Evolutionary conservation across 176 grass and related monocot genomes (phyloP).

Genomic region (Bromus sterilis): DNA sequence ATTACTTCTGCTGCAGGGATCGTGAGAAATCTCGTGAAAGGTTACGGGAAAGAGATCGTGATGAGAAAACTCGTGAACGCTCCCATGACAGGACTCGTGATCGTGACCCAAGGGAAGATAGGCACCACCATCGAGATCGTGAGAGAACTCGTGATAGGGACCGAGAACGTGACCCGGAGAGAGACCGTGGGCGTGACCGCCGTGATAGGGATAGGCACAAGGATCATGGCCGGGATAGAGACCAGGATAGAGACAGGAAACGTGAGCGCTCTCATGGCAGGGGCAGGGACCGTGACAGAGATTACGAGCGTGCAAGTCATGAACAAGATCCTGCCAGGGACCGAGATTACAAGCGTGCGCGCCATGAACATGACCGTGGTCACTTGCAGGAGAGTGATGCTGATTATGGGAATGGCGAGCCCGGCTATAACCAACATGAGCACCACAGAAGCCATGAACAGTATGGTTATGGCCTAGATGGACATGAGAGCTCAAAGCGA

Average conservation of each 20-base stretch:
- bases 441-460: slow-evolving; percentile 14
- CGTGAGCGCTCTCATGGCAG: slow-evolving; percentile 37
- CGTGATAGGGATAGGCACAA: slow-evolving; percentile 41
- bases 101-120: slow-evolving; percentile 42
- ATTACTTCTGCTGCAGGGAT: slow-evolving; percentile 17
- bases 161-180: slow-evolving; percentile 18
- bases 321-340: slow-evolving; percentile 37
- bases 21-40: slow-evolving; percentile 53
- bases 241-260: slow-evolving; percentile 36
- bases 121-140: slow-evolving; percentile 35
- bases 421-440: slow-evolving; percentile 31
- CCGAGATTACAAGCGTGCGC: slow-evolving; percentile 25
- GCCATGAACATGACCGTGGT: slow-evolving; percentile 27
- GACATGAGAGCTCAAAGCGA: slow-evolving; percentile 13
- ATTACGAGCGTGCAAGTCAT: slow-evolving; percentile 16
- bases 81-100: slow-evolving; percentile 41
- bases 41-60: slow-evolving; percentile 19
- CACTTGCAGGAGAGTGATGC: slow-evolving; percentile 38
- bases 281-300: slow-evolving; percentile 38
- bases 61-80: slow-evolving; percentile 33
- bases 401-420: slow-evolving; percentile 28
- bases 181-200: slow-evolving; percentile 41
- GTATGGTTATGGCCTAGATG: slow-evolving; percentile 38
- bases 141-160: slow-evolving; percentile 47
- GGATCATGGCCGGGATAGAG: slow-evolving; percentile 44